A percentile compares a stretch with the other conserved stretches of the same genome.
These are phyloP conservation scores for Schizophyllum amplum DNA, from an alignment of 1,284 basidiomycete species.

Conservation along the genomic window DNA sequence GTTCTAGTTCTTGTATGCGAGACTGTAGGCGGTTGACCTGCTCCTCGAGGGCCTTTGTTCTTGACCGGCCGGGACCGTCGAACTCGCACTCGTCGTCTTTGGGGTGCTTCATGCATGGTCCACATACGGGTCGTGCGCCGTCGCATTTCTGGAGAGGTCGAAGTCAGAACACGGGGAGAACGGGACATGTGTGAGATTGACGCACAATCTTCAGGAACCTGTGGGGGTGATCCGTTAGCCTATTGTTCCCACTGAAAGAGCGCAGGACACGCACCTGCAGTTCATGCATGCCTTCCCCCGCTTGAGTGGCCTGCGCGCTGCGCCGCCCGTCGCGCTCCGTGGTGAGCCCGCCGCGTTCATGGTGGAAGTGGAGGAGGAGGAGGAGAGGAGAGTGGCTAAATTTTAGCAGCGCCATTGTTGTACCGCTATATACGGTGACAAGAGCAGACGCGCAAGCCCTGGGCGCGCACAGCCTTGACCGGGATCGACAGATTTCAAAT, in stretches of 20 bases:
- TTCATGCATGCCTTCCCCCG: constrained; percentile 38
- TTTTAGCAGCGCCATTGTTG: not conserved
- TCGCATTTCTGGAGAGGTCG: constrained; percentile 35
- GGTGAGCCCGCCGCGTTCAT: not conserved
- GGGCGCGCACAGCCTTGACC: not conserved
- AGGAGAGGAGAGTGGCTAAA: not conserved
- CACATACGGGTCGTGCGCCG: constrained; percentile 35
- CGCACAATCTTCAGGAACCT: constrained; percentile 55
- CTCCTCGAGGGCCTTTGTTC: constrained; percentile 28
- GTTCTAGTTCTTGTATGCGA: constrained; percentile 34
- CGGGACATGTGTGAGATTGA: constrained; percentile 7
- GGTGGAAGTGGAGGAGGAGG: not conserved
- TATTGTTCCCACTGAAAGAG: not conserved
- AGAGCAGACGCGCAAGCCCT: too few species aligned
- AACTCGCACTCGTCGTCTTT: constrained; percentile 41
- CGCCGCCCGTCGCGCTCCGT: not conserved
- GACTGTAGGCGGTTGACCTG: constrained; percentile 33
- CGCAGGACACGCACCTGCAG: constrained; percentile 28
- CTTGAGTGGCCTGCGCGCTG: constrained; percentile 24
- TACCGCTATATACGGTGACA: not conserved
- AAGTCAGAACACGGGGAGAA: constrained; percentile 3
- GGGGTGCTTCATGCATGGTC: constrained; percentile 32
- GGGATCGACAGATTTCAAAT: not conserved
- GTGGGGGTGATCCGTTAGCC: constrained; percentile 1
- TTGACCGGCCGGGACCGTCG: constrained; percentile 30